Base-by-base conservation (phyloP, 441 rosid genomes). In the Aquilaria agallochum region DNA sequence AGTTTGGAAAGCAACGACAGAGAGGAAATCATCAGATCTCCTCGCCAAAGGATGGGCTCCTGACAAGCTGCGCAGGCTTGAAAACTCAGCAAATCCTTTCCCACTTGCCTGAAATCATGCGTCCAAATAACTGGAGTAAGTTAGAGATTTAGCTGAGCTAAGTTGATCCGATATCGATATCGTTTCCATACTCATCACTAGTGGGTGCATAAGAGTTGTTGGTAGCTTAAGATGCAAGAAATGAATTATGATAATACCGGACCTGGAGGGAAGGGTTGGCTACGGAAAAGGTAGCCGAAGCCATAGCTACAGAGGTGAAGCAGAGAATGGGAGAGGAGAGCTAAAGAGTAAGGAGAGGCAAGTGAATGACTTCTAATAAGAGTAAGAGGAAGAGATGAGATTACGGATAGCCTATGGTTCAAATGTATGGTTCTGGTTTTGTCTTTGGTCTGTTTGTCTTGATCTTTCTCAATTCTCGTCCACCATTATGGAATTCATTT, bases 221-320 rank as follows among this genome's bases (percentile, higher is more conserved):
- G 9, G 11, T n/a, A 53, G 63, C 63, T 54, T 52, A 55, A 53
- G 20, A 36, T 36, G 42, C 15, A 58, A 33, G 46, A 32, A 12
- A 14, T 31, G 47, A 64, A 0, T 2, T 8, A 40, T 40, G 45
- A 8, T 36, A 42, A 52, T 13, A 50, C 48, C 34, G 45, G 30
- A 92, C 96, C 96, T 88, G 96, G 59, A 84, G 83, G 71, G 96
- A 68, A 32, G 97, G 95, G 80, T 85, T 94, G 82, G 93, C 85
- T 66, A 90, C 89, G 69, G 90, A 81, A 62, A 90, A 69, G 73
- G 97, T 80, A 82, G 97, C 95, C 91, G 97, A 85, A 72, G 98
- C 97, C 97, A 92, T 92, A 52, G 68, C 5, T 45, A 14, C 32
- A 30, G 58, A 27, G 36, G 48, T 9, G 31, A n/a, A 5, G 55